Evolutionary conservation across 495 filamentous ascomycete species (phyloP), one percentile per base, ranked within the genome.

Genomic region (Podospora didyma): DNA sequence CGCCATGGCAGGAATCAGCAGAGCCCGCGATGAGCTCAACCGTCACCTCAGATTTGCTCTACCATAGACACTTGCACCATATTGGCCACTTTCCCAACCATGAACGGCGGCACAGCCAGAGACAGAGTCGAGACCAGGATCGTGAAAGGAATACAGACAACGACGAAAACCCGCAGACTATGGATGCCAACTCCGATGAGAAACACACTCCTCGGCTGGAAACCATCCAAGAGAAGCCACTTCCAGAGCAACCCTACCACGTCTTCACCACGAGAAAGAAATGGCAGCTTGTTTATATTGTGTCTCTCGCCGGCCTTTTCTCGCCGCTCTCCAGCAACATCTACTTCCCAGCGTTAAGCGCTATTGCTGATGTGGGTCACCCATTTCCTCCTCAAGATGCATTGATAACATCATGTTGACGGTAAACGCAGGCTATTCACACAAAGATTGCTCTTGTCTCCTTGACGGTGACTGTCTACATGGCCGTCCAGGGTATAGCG

Each of bases 221-320:
- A 10, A 22, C 11, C 37, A 26, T 37, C 3, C 35, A 58, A 7
- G 39, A 56, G n/a, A 52, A 46, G 2, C 6, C 24, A 11, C 22
- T 46, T 17, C 16, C 51, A 2, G 51, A 62, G 35, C 10, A 52
- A 11, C 59, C 59, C 16, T 62, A 63, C 24, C 65, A 63, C 35
- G 62, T 75, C 12, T 75, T 74, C 53, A 66, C 65, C 0, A 58
- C 34, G 11, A 49, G 56, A 1, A 64, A 71, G 58, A 74, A 74
- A 56, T 66, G 64, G 66, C 52, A 59, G 42, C 23, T 75, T 14
- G 68, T 76, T 1, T 61, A 61, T 51, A 69, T 78, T 28, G 71
- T 73, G 10, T 67, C 66, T 0, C 45, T 75, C 9, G 68, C 72
- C 7, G 75, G 73, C 1, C 51, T 73, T 2, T 75, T 78, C 54